These are phyloP conservation scores for Fusarium albosuccineum DNA, from an alignment of 2,329 filamentous ascomycete genomes.

Conservation along the genomic window DNA sequence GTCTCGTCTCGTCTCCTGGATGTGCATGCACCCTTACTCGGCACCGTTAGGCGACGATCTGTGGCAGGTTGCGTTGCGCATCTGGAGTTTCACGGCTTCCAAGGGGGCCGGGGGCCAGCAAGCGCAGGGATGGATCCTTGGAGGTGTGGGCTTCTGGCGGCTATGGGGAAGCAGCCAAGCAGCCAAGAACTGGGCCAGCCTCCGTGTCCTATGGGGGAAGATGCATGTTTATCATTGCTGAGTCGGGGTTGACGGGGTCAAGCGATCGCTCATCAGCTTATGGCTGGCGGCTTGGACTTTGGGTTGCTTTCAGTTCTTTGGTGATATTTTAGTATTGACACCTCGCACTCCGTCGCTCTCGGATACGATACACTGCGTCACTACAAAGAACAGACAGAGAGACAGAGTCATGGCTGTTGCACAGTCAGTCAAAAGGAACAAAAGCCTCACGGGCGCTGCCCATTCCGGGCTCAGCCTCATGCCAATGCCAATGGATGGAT, in stretches of 20 bases:
- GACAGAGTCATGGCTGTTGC: not conserved
- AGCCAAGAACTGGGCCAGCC: slow-evolving; percentile 7
- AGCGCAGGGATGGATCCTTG: slow-evolving; percentile 23
- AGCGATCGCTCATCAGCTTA: slow-evolving; percentile 5
- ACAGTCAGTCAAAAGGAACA: slow-evolving; percentile 9
- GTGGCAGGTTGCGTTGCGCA: slow-evolving; percentile 40
- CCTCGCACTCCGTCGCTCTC: too few species aligned
- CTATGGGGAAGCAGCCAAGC: slow-evolving; percentile 18
- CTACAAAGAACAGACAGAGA: not conserved
- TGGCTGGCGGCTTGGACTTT: slow-evolving; percentile 7
- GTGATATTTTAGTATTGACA: slow-evolving; percentile 10
- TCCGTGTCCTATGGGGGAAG: slow-evolving; percentile 17
- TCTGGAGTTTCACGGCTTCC: slow-evolving; percentile 38
- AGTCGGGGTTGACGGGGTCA: not conserved
- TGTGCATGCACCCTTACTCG: not conserved
- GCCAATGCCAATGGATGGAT: too few species aligned
- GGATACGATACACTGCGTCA: too few species aligned
- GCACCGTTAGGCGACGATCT: slow-evolving; percentile 33
- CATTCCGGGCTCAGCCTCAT: slow-evolving; percentile 26
- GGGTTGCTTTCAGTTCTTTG: slow-evolving; percentile 5
- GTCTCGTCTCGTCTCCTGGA: too few species aligned
- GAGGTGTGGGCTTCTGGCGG: slow-evolving; percentile 22
- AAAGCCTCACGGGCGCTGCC: slow-evolving; percentile 6
- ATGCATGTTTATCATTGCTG: slow-evolving; percentile 9
- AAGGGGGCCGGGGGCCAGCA: slow-evolving; percentile 2